Evolutionary conservation across 2,329 filamentous ascomycete species (phyloP), one percentile per base, ranked within the genome.

Genomic region (Pseudogymnoascus sp.): DNA sequence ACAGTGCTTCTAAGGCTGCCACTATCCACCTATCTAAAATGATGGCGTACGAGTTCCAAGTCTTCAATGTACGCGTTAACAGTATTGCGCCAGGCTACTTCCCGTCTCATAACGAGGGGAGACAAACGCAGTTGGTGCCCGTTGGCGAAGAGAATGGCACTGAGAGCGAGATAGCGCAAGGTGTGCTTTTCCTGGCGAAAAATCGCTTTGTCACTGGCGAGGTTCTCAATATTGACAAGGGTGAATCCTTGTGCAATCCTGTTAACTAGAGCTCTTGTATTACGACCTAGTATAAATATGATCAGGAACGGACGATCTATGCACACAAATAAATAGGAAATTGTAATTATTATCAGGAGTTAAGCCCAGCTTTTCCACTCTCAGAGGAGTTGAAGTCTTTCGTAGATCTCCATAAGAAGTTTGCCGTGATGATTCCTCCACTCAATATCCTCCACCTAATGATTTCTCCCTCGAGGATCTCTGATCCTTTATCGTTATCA

Each of bases 91-190:
- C 81, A 0, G 80, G 80, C 12, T 75, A 82, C n/a, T 84, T 84
- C 69, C 80, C 80, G 0, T 77, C 74, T 3, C 4, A 36, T 33
- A 79, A 82, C 68, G 82, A 83, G 78, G 83, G n/a, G n/a, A n/a
- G n/a, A 4, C 41, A 47, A 28, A 47, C 22, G n/a, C 20, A 1
- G 41, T 4, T 47, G 20, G 28, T 12, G 9, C 79, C 80, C 6
- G 77, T 79, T 5, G 72, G 73, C 62, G 41, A 47, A 8, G 68
- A 80, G 43, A 81, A 81, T 0, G 83, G 83, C 0, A 78, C 81
- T 25, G 83, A 85, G 64, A 70, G 78, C 33, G 82, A 85, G 67
- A 85, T 85, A 77, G 82, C 80, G 0, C 76, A 77, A 41, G 80
- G 79, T 0, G 75, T 85, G 2, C 69, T 86, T 25, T 85, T 81